phyloP scores from a whole-genome alignment of 768 basidiomycete genomes.

The Amanita fuliginea region DNA sequence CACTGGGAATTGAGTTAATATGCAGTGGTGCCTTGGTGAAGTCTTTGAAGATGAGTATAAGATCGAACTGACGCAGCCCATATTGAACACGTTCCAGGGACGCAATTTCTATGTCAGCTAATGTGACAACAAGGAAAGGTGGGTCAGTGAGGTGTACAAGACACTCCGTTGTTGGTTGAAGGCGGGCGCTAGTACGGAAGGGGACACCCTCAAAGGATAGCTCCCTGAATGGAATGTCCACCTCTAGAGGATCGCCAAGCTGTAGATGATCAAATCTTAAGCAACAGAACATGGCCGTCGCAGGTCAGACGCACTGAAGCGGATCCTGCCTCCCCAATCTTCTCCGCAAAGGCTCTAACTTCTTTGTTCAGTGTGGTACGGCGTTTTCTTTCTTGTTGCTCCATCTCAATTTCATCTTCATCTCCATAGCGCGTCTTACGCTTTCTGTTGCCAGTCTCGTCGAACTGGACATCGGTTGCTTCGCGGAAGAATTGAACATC shows the following conservation, averaged over 20 bases:
- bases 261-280: conserved; percentile 10
- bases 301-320: conserved; percentile 43
- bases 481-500: conserved; percentile 98
- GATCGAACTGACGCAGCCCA: conserved; percentile 91
- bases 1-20: conserved; percentile 90
- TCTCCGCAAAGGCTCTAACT: conserved; percentile 88
- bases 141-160: conserved; percentile 91
- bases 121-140: conserved; percentile 92
- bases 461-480: conserved; percentile 94
- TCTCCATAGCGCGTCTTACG: conserved; percentile 95
- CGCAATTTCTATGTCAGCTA: conserved; percentile 92
- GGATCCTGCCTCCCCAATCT: conserved; percentile 76
- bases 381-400: conserved; percentile 91
- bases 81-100: conserved; percentile 97
- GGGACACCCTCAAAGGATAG: conserved; percentile 96
- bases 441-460: conserved; percentile 98
- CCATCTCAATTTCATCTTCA: conserved; percentile 98
- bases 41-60: conserved; percentile 95
- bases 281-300: neutral
- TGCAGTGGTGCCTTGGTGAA: conserved; percentile 88
- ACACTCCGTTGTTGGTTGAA: conserved; percentile 96
- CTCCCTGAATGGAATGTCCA: conserved; percentile 96
- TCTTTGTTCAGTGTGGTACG: conserved; percentile 86
- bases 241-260: conserved; percentile 77
- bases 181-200: conserved; percentile 84